Percentiles rank a stretch among this genome's conserved stretches.
phyloP scores from a whole-genome alignment of 345 rosid genomes.

The Salix koriyanagi region DNA sequence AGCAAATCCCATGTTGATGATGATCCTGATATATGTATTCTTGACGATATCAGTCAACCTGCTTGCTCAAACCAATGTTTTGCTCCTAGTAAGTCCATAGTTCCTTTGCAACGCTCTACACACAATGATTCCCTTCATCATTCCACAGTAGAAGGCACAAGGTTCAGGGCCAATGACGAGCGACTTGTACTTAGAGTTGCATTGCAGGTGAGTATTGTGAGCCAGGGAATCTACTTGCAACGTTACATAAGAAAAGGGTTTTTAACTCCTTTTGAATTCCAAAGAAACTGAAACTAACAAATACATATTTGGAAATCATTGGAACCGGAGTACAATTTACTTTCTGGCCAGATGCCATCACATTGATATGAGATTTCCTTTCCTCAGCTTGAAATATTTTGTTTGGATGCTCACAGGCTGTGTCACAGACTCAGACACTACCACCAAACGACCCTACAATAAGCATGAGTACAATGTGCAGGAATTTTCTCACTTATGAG shows the following conservation, averaged over 20 bases:
- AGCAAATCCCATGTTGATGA: slow-evolving; percentile 54
- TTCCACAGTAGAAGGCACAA: slow-evolving; percentile 37
- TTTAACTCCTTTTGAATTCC: neutral
- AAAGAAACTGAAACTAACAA: neutral
- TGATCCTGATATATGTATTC: slow-evolving; percentile 72
- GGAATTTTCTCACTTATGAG: neutral
- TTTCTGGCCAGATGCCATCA: neutral
- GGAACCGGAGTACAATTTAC: neutral
- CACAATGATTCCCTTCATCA: slow-evolving; percentile 26
- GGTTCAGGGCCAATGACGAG: slow-evolving; percentile 50
- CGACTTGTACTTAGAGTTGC: slow-evolving; percentile 55
- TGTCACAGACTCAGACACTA: neutral
- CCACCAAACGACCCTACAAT: neutral
- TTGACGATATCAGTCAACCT: slow-evolving; percentile 69
- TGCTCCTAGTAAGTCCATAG: slow-evolving; percentile 21
- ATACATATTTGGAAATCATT: neutral
- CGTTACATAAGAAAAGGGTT: neutral
- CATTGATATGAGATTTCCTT: neutral
- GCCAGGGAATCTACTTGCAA: neutral
- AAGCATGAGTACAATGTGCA: neutral
- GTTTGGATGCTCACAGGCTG: neutral
- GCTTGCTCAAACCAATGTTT: slow-evolving; percentile 32
- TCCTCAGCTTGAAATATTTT: neutral
- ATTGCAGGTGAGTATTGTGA: slow-evolving; percentile 58
- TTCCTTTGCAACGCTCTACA: slow-evolving; percentile 25